A percentile compares a stretch with the other conserved stretches of the same genome.
These are phyloP conservation scores for Hsuehochloa calcarea DNA, from an alignment of 176 grass and related monocot species.

Conservation along the genomic window DNA sequence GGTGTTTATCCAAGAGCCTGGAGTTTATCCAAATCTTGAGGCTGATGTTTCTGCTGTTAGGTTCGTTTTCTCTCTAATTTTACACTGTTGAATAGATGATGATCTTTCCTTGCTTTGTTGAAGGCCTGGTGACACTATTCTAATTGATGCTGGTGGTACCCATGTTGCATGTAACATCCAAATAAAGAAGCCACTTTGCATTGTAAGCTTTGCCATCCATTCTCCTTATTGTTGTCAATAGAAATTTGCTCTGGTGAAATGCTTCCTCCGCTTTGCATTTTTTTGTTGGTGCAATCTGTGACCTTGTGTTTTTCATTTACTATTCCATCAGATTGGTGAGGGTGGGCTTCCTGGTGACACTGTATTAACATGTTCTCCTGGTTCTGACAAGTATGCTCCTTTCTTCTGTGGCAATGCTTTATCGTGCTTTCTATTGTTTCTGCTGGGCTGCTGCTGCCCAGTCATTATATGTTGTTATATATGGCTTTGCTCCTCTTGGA, in stretches of 20 bases:
- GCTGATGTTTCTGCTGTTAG: too few relatives aligned
- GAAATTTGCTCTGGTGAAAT: constrained; percentile 19
- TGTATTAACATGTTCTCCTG: constrained; percentile 79
- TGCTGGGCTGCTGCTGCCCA: not conserved
- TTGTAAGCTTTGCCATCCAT: constrained; percentile 65
- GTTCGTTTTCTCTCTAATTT: too few relatives aligned
- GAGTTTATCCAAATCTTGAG: too few relatives aligned
- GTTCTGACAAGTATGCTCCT: constrained; percentile 73
- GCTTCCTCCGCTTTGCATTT: not conserved
- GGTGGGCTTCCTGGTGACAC: constrained; percentile 88
- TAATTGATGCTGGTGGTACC: constrained; percentile 66
- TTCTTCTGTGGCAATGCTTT: constrained; percentile 17
- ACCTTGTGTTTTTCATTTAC: constrained; percentile 22
- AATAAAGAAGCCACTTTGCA: constrained; percentile 96
- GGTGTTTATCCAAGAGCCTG: too few relatives aligned
- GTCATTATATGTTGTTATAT: not conserved
- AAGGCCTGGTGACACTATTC: constrained; percentile 97
- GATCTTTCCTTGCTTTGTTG: constrained; percentile 38
- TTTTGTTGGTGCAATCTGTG: constrained; percentile 12
- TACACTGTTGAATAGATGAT: too few relatives aligned
- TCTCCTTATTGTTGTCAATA: constrained; percentile 8
- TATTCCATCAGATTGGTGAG: constrained; percentile 68
- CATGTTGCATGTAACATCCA: constrained; percentile 79
- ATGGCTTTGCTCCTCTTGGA: too few relatives aligned
- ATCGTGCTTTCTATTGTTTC: not conserved